Evolutionary conservation across 2,329 filamentous ascomycete genomes (phyloP).

Genomic region (Cladorrhinum sp.): DNA sequence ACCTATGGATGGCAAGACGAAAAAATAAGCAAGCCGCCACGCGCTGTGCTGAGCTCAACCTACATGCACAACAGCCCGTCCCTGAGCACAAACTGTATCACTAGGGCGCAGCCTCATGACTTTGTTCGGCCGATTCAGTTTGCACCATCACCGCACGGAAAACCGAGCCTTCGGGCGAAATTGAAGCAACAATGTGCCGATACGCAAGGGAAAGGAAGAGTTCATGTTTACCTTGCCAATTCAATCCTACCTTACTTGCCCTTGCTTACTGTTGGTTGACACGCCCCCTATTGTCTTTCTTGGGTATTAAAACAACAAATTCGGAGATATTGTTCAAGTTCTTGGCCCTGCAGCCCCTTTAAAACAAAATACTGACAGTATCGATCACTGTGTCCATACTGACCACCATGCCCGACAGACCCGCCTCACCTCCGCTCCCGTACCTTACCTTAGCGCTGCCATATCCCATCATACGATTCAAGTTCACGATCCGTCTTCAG

Average conservation of each 20-base stretch:
- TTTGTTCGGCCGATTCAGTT: no score
- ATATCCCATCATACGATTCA: no score
- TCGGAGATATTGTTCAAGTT: not conserved
- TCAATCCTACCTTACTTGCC: not conserved
- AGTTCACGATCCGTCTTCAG: no score
- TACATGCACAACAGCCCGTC: not conserved
- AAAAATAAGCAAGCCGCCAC: not conserved
- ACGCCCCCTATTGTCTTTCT: not conserved
- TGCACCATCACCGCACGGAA: not conserved
- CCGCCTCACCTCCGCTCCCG: not conserved
- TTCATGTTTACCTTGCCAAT: not conserved
- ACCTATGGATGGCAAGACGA: no score
- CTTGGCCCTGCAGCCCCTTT: not conserved
- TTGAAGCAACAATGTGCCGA: no score
- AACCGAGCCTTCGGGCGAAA: no score
- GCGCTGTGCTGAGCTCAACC: not conserved
- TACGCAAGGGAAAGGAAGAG: not conserved
- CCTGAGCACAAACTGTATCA: not conserved
- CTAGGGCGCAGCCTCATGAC: not conserved
- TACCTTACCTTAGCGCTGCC: no score
- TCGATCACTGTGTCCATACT: not conserved
- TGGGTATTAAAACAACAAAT: not conserved
- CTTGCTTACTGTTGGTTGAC: not conserved
- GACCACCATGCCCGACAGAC: not conserved
- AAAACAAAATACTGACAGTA: not conserved